Percentiles rank a stretch among this genome's conserved stretches.
Evolutionary conservation across 441 rosid genomes (phyloP).

Genomic region (Macaranga tanarius): DNA sequence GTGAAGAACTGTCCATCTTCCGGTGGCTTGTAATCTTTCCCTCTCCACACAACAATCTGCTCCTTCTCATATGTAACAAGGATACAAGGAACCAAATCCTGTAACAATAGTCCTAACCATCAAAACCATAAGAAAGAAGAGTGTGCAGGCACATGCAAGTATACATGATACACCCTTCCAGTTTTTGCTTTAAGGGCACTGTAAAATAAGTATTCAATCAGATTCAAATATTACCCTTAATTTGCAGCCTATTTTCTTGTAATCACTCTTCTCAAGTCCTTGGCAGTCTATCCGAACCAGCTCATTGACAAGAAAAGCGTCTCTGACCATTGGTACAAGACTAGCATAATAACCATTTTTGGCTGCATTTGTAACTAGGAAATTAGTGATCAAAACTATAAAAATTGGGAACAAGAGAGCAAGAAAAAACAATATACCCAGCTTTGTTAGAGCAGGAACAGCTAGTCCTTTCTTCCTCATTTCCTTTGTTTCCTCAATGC

Average conservation of each 20-base stretch:
- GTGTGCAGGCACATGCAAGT: neutral
- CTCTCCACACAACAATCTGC: conserved; percentile 87
- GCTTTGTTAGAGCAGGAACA: conserved; percentile 70
- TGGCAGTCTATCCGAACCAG: conserved; percentile 77
- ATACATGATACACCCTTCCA: neutral
- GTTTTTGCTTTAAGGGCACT: neutral
- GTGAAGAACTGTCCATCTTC: conserved; percentile 40
- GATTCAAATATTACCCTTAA: conserved; percentile 57
- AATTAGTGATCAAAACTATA: conserved; percentile 12
- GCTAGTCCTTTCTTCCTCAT: conserved; percentile 80
- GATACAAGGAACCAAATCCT: conserved; percentile 84
- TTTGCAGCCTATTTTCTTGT: conserved; percentile 90
- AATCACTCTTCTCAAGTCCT: conserved; percentile 81
- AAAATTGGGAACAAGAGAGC: neutral
- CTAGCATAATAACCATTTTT: conserved; percentile 91
- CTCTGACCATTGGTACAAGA: conserved; percentile 87
- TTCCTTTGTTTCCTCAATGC: conserved; percentile 75
- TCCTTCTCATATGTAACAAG: conserved; percentile 87
- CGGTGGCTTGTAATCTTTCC: conserved; percentile 56
- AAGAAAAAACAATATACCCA: conserved; percentile 42
- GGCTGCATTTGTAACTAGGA: conserved; percentile 48
- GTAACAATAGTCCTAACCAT: conserved; percentile 13
- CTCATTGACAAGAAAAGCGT: conserved; percentile 68
- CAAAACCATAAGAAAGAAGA: neutral
- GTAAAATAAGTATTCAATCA: neutral